These are phyloP conservation scores for Haplographium delicatum DNA, from an alignment of 495 filamentous ascomycete genomes.

Conservation along the genomic window DNA sequence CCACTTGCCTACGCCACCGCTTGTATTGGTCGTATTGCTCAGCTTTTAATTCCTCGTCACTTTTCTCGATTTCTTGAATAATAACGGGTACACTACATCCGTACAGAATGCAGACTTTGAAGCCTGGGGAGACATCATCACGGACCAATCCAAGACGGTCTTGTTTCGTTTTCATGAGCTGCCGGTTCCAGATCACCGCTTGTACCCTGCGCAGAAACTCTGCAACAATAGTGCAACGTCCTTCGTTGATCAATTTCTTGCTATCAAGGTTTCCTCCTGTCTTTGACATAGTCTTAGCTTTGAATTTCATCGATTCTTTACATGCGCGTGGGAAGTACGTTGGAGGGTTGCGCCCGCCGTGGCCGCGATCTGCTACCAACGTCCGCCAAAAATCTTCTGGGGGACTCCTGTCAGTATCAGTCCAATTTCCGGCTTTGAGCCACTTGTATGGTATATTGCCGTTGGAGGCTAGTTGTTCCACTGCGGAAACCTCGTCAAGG, in stretches of 20 bases:
- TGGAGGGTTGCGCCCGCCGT: constrained; percentile 6
- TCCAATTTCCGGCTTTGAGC: neutral
- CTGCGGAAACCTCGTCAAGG: neutral
- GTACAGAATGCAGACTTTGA: constrained; percentile 34
- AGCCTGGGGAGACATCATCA: constrained; percentile 18
- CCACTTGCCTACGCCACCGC: neutral
- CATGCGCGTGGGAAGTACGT: neutral
- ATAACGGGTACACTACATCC: constrained; percentile 39
- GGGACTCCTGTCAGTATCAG: constrained; percentile 12
- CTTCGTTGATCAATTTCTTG: constrained; percentile 1
- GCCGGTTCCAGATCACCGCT: constrained; percentile 28
- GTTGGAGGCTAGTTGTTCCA: neutral
- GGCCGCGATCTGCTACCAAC: constrained; percentile 36
- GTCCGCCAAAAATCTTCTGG: constrained; percentile 39
- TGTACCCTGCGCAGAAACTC: constrained; percentile 26
- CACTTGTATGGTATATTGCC: constrained; percentile 5
- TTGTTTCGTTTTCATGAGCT: constrained; percentile 13
- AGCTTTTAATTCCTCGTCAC: neutral
- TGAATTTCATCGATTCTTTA: neutral
- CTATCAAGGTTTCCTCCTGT: neutral
- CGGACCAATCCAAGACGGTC: constrained; percentile 22
- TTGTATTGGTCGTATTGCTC: neutral
- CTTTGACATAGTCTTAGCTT: neutral
- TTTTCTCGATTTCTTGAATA: constrained; percentile 23
- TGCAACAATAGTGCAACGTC: constrained; percentile 11